A percentile compares a stretch with the other conserved stretches of the same genome.
phyloP scores from a whole-genome alignment of 257 asterid genomes.

The Thymus quinquecostatus region DNA sequence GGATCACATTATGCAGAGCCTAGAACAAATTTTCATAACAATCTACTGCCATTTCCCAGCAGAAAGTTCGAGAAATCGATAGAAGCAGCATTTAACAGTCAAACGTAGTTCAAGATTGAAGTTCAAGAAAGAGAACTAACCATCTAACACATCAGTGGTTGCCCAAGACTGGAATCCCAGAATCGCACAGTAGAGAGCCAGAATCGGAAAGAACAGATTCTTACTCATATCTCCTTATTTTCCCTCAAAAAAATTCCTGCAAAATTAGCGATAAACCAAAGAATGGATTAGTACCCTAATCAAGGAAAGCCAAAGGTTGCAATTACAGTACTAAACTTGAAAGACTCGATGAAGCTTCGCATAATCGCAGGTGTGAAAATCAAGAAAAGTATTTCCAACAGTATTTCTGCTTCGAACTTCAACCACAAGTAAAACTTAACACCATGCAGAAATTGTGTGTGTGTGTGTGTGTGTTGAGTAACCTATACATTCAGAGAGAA shows the following conservation, averaged over 20 bases:
- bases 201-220: constrained; percentile 36
- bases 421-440: constrained; percentile 34
- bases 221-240: constrained; percentile 46
- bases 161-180: constrained; percentile 51
- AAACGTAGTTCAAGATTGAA: constrained; percentile 1
- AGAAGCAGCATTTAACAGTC: not conserved
- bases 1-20: not conserved
- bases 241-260: constrained; percentile 17
- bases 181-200: constrained; percentile 36
- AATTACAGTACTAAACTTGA: constrained; percentile 29
- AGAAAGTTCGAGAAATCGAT: constrained; percentile 1
- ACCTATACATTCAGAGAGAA: constrained; percentile 2
- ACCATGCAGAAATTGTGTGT: constrained; percentile 8
- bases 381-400: constrained; percentile 48
- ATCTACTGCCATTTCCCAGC: constrained; percentile 1
- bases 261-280: constrained; percentile 13
- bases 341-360: constrained; percentile 40
- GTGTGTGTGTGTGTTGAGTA: not conserved
- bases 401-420: constrained; percentile 43
- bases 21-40: not conserved
- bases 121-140: constrained; percentile 37
- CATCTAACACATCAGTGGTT: constrained; percentile 56
- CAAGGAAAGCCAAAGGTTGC: constrained; percentile 32
- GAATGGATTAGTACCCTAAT: constrained; percentile 27
- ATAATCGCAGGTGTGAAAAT: constrained; percentile 44